Base-by-base conservation (phyloP, 2,329 filamentous ascomycete species). In the Cercospora zeae-maydis region DNA sequence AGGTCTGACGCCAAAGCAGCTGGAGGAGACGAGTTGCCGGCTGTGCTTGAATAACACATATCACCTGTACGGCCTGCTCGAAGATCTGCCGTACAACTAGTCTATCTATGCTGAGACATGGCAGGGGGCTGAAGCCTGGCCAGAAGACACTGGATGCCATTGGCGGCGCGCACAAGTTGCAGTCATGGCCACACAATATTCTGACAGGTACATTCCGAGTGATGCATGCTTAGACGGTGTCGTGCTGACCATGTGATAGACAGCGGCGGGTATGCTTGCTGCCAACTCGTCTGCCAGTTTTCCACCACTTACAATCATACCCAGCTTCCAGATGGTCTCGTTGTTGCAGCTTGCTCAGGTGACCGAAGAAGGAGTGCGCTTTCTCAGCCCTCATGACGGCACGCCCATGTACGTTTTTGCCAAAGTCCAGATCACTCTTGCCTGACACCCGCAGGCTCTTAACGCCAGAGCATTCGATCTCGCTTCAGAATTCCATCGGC, bases 1-100 rank as follows among this genome's bases (percentile, higher is more conserved):
- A 75, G 95, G 95, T 47, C 73, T 99, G 61, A 98, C 95, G 0
- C 92, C 93, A 1, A 88, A 93, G 68, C 95, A 99, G 74, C 82
- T 99, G 2, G 93, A 95, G 71, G 88, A 91, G 59, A 96, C 93
- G 0, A 87, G 91, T 47, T 99, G 96, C 73, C 87, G 90, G 63
- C 80, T 99, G 45, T 99, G 95, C 76, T 81, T 99, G 67, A 99
- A 99, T 80, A 99, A 99, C 78, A 99, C 95, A 11, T 99, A 99
- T 74, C 95, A 99, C 76, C 81, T 99, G 64, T 81, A 73, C 16
- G 39, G 31, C 52, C 37, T 16, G 10, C 16, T 21, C 14, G 33
- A 14, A 42, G 27, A 11, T 7, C 24, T 13, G 11, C 10, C 24
- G 24, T 27, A 27, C 3, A 27, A 3, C 24, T 27, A 6, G 31